phyloP scores from a whole-genome alignment of 345 rosid genomes.

The Lagerstroemia speciosa region DNA sequence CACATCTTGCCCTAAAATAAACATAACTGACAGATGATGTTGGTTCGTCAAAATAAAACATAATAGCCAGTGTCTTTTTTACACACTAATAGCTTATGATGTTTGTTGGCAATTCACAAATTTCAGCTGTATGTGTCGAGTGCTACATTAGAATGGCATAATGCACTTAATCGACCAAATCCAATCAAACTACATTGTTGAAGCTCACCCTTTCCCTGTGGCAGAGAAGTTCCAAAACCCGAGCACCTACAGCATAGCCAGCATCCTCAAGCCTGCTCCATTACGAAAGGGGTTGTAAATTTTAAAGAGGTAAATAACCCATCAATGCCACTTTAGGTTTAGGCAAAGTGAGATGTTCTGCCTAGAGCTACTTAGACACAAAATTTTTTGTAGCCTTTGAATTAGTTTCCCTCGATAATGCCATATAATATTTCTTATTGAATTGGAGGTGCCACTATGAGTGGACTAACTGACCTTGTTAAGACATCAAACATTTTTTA shows the following conservation, averaged over 20 bases:
- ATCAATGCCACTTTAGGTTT: not conserved
- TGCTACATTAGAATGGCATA: not conserved
- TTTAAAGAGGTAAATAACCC: not conserved
- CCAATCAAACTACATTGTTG: not conserved
- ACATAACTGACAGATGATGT: not conserved
- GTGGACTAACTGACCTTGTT: too few relatives aligned
- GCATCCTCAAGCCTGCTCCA: slow-evolving; percentile 82
- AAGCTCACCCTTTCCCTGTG: slow-evolving; percentile 64
- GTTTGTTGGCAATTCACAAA: not conserved
- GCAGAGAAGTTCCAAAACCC: slow-evolving; percentile 86
- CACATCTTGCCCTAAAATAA: not conserved
- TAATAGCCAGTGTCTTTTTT: not conserved
- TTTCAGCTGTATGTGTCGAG: not conserved
- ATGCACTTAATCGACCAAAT: not conserved
- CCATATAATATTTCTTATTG: not conserved
- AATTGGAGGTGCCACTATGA: not conserved
- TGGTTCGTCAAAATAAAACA: not conserved
- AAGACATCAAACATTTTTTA: not conserved
- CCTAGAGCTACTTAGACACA: not conserved
- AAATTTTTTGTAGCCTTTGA: not conserved
- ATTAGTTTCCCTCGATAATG: not conserved
- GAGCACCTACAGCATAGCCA: slow-evolving; percentile 86
- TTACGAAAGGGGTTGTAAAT: not conserved
- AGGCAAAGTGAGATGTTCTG: not conserved
- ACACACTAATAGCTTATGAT: not conserved